These are phyloP conservation scores for Penicillium sp. DNA, from an alignment of 2,329 filamentous ascomycete genomes.

Conservation along the genomic window DNA sequence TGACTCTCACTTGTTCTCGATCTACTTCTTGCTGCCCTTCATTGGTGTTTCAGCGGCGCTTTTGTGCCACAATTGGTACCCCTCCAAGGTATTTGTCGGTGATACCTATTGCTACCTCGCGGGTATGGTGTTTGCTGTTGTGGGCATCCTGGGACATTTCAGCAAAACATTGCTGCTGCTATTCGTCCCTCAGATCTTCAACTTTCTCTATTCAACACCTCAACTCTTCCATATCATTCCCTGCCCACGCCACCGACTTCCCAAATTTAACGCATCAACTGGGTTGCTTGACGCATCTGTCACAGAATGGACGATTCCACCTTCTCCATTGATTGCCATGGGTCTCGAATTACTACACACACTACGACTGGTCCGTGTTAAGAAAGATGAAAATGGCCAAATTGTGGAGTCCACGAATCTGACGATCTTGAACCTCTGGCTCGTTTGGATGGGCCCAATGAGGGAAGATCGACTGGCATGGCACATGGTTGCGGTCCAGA, in stretches of 20 bases:
- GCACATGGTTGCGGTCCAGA: constrained; percentile 81
- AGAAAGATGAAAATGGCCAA: constrained; percentile 68
- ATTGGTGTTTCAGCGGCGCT: constrained; percentile 89
- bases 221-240: constrained; percentile 90
- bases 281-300: constrained; percentile 86
- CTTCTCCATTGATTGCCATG: constrained; percentile 66
- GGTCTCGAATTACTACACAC: constrained; percentile 71
- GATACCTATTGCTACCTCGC: constrained; percentile 99
- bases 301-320: constrained; percentile 77
- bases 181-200: constrained; percentile 92
- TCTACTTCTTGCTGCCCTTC: constrained; percentile 94
- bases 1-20: constrained; percentile 93
- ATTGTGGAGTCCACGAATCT: constrained; percentile 86
- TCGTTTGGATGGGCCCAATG: constrained; percentile 92
- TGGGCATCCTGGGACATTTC: constrained; percentile 96
- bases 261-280: constrained; percentile 82
- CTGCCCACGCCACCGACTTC: constrained; percentile 90
- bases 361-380: constrained; percentile 72
- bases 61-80: constrained; percentile 92
- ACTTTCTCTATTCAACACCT: constrained; percentile 91
- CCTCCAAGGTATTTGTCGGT: constrained; percentile 91
- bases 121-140: constrained; percentile 97
- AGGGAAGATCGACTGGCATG: constrained; percentile 81
- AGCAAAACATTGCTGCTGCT: constrained; percentile 93
- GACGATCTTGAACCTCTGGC: constrained; percentile 93